These are phyloP conservation scores for Saccharomycopsis sp. DNA, from an alignment of 805 yeast species.

Conservation along the genomic window DNA sequence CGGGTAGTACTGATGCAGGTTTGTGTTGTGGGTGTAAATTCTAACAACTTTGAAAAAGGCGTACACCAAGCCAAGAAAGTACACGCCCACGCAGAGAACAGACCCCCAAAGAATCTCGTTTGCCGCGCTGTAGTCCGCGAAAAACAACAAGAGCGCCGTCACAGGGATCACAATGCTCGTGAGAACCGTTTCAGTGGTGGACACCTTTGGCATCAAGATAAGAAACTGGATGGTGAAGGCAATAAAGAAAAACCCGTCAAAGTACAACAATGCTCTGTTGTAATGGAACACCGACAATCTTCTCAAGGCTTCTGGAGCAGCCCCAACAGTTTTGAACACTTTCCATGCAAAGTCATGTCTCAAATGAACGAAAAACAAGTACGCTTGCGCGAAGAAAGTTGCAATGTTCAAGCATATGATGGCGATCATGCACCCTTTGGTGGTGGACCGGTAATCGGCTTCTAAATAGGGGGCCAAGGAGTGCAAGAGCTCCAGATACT, in stretches of 20 bases:
- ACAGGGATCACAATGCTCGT: conserved; percentile 32
- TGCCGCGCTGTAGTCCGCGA: conserved; percentile 30
- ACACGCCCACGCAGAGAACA: conserved; percentile 24
- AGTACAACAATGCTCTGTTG: conserved; percentile 27
- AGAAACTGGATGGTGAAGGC: conserved; percentile 36
- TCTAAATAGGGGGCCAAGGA: conserved; percentile 21
- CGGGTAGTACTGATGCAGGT: conserved; percentile 29
- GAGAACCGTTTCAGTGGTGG: conserved; percentile 32
- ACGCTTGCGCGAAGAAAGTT: conserved; percentile 28
- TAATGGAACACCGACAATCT: conserved; percentile 30
- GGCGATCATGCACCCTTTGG: conserved; percentile 31
- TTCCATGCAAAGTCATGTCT: conserved; percentile 31
- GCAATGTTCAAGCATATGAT: conserved; percentile 29
- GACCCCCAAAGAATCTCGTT: conserved; percentile 27
- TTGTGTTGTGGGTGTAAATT: conserved; percentile 32
- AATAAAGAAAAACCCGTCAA: conserved; percentile 32
- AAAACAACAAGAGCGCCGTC: conserved; percentile 25
- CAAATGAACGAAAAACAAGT: conserved; percentile 27
- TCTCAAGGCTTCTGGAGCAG: conserved; percentile 27
- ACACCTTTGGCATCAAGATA: conserved; percentile 31
- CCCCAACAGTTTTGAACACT: conserved; percentile 34
- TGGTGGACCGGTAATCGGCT: conserved; percentile 26
- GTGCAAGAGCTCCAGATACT: conserved; percentile 28
- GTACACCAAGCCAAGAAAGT: conserved; percentile 30
- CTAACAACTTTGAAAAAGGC: conserved; percentile 33